Evolutionary conservation across 1,284 basidiomycete species (phyloP), one percentile per base, ranked within the genome.

Genomic region (Puccinia hordei): DNA sequence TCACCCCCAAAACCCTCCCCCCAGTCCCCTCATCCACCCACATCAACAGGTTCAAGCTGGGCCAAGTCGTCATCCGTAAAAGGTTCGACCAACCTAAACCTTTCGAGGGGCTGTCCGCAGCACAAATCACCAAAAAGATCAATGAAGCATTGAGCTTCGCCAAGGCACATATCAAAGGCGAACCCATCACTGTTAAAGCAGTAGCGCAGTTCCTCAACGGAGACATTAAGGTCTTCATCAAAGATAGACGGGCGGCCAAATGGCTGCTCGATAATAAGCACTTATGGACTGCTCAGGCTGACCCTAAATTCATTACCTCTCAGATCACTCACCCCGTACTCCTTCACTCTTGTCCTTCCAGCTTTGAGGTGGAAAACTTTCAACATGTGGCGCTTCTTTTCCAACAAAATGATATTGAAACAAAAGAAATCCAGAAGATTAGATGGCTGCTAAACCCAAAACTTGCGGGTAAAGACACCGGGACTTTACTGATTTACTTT

Each of bases 401-500:
- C 69, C 12, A 55, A 13, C 69, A 72, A 35, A 72, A 72, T 19
- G 49, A 72, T 27, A 51, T 72, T 30, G 69, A 72, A 24, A 19
- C 49, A 2, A 30, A 33, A 22, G 49, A 72, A 35, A 30, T 72
- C 24, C 22, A 72, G 4, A 72, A 53, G 27, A 72, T 65, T 35
- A 30, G 30, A 15, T 74, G 73, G 73, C 41, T 75, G 1, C 15
- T 44, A 17, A 59, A 59, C 53, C 73, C 73, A 1, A 59, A 24
- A 13, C 33, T 27, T 1, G 2, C 33, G 22, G 59, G 19, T 9
- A 75, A 61, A 24, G n/a, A 22, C 1, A 41, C 33, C 46, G 35
- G 73, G 22, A 27, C 57, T 0, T 24, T 75, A 41, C 30, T 61
- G 0, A 27, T 59, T 19, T 19, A 41, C 3, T 61, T 75, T 9